Conservation (phyloP, 2,329 filamentous ascomycete species). For the Zarea fungicola region DNA sequence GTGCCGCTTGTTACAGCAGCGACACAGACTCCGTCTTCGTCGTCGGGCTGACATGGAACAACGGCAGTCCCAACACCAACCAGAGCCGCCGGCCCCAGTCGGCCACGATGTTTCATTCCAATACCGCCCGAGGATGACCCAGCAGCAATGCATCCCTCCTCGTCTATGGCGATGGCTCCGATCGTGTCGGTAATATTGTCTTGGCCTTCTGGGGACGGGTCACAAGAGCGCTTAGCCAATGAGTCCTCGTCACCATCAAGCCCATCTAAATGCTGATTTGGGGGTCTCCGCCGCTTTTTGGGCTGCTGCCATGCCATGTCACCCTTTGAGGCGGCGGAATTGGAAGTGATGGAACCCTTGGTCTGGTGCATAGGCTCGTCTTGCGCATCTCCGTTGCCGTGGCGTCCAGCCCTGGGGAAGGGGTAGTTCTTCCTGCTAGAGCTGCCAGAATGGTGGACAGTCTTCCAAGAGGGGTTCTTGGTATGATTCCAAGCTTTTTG, state of each 20-base stretch:
- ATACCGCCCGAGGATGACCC: slow-evolving; percentile 96
- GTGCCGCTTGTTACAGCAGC: slow-evolving; percentile 90
- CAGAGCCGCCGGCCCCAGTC: slow-evolving; percentile 86
- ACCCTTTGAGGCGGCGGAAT: background rate
- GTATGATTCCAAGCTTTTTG: slow-evolving; percentile 8
- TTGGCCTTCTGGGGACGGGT: slow-evolving; percentile 35
- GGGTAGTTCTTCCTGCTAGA: background rate
- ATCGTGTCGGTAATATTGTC: slow-evolving; percentile 84
- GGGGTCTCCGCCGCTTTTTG: slow-evolving; percentile 4
- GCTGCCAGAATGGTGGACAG: background rate
- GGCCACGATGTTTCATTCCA: slow-evolving; percentile 93
- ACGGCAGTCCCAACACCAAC: slow-evolving; percentile 89
- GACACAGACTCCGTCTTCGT: slow-evolving; percentile 64
- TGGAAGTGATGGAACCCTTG: background rate
- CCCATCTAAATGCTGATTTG: slow-evolving; percentile 6
- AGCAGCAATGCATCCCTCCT: slow-evolving; percentile 80
- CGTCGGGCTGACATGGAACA: slow-evolving; percentile 67
- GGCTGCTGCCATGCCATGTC: slow-evolving; percentile 2
- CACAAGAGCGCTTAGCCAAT: background rate
- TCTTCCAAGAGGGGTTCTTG: slow-evolving; percentile 8
- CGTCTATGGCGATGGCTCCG: slow-evolving; percentile 89
- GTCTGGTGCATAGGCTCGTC: background rate
- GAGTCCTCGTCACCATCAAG: background rate
- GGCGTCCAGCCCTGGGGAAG: background rate
- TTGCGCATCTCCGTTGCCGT: background rate